Evolutionary conservation across 768 basidiomycete genomes (phyloP).

Genomic region (Pisolithus orientalis): DNA sequence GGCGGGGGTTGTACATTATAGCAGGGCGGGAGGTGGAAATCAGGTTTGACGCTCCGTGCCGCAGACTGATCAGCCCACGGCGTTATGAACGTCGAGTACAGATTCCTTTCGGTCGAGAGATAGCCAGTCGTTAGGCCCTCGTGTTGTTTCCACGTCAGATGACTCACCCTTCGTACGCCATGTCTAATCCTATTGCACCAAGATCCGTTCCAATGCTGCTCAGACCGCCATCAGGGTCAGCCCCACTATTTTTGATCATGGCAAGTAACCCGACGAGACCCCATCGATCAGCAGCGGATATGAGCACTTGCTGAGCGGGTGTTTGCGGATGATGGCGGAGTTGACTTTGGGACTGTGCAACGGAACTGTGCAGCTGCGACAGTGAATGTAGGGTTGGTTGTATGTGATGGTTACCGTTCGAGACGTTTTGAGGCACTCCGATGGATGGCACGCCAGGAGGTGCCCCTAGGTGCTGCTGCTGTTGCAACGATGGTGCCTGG

Average conservation of each 20-base stretch:
- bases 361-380: constrained; percentile 28
- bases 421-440: constrained; percentile 27
- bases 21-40: constrained; percentile 85
- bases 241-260: constrained; percentile 73
- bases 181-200: constrained; percentile 86
- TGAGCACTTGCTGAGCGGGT: constrained; percentile 88
- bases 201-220: constrained; percentile 87
- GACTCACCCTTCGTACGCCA: constrained; percentile 76
- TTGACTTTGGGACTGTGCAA: constrained; percentile 25
- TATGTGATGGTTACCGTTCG: constrained; percentile 32
- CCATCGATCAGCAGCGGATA: constrained; percentile 93
- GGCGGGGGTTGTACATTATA: constrained; percentile 90
- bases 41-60: constrained; percentile 82
- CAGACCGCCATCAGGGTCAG: constrained; percentile 75
- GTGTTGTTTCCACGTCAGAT: constrained; percentile 9
- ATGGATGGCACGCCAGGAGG: constrained; percentile 45
- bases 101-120: constrained; percentile 40
- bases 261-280: constrained; percentile 82
- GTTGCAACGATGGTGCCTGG: constrained; percentile 14
- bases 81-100: constrained; percentile 91
- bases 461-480: constrained; percentile 45
- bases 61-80: constrained; percentile 93
- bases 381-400: constrained; percentile 25
- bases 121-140: constrained; percentile 10
- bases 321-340: constrained; percentile 65